phyloP scores from a whole-genome alignment of 73 alveolate genomes.

The Tetrahymena elliotti region DNA sequence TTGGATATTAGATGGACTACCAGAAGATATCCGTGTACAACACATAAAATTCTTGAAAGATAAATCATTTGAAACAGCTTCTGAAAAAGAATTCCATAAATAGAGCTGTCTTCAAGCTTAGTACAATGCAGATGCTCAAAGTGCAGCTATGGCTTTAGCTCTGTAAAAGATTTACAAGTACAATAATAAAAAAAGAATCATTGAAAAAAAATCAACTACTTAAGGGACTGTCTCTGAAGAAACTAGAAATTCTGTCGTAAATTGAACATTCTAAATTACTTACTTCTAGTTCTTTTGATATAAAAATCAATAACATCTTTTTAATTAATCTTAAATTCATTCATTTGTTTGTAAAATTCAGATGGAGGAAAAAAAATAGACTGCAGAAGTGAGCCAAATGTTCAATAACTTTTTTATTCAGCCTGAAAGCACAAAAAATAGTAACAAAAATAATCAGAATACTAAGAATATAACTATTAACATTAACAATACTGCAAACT shows the following conservation, averaged over 20 bases:
- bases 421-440: neutral
- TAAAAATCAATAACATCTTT: neutral
- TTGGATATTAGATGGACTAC: slow-evolving; percentile 62
- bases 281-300: neutral
- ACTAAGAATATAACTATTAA: neutral
- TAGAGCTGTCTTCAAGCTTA: neutral
- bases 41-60: neutral
- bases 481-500: neutral
- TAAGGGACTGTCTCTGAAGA: neutral
- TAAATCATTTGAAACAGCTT: neutral
- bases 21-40: neutral
- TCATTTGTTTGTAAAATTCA: neutral
- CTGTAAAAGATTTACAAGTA: neutral
- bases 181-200: neutral
- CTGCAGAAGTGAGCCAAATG: slow-evolving; percentile 1
- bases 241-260: neutral
- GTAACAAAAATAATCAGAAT: neutral
- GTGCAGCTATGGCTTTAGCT: neutral
- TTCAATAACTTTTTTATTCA: neutral
- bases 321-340: neutral
- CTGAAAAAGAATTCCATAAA: neutral
- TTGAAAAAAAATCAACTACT: neutral
- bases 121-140: neutral
- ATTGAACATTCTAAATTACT: neutral
- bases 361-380: neutral